A percentile compares a stretch with the other conserved stretches of the same genome.
These are phyloP conservation scores for Remersonia thermophila DNA, from an alignment of 2,329 filamentous ascomycete species.

Conservation along the genomic window DNA sequence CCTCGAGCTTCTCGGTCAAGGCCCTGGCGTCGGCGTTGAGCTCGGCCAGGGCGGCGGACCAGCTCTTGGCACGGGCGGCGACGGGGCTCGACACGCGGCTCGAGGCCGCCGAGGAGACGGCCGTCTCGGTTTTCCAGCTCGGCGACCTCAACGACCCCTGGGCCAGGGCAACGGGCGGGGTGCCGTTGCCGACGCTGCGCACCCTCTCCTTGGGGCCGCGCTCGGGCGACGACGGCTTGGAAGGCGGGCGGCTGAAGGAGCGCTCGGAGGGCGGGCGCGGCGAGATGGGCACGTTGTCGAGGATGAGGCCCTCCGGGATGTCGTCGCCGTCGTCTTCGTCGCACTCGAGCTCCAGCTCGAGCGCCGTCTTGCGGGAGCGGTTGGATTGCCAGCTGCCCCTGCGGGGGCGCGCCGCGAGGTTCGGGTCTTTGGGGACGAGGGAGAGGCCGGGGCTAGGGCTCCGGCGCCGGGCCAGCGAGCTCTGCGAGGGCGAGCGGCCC, in stretches of 20 bases:
- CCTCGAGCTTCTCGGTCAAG: constrained; percentile 69
- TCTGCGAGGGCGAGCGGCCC: constrained; percentile 28
- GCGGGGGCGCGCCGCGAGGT: constrained; percentile 28
- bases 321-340: constrained; percentile 67
- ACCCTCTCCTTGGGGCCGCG: constrained; percentile 37
- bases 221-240: constrained; percentile 42
- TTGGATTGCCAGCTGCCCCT: constrained; percentile 63
- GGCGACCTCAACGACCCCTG: constrained; percentile 49
- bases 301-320: constrained; percentile 64
- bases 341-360: constrained; percentile 64
- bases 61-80: constrained; percentile 55
- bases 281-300: constrained; percentile 74
- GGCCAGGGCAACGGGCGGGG: constrained; percentile 45
- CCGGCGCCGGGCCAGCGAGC: constrained; percentile 32
- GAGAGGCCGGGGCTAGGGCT: constrained; percentile 41
- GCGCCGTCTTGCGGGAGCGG: constrained; percentile 50
- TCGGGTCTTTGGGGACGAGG: constrained; percentile 32
- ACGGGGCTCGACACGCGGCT: constrained; percentile 28
- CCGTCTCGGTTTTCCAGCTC: constrained; percentile 37
- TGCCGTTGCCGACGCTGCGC: constrained; percentile 51
- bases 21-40: constrained; percentile 62
- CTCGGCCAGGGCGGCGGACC: constrained; percentile 57
- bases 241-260: constrained; percentile 39
- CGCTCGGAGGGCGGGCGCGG: constrained; percentile 51
- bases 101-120: constrained; percentile 22